Evolutionary conservation across 805 yeast genomes (phyloP).

Genomic region (Starmerella vaccinii): DNA sequence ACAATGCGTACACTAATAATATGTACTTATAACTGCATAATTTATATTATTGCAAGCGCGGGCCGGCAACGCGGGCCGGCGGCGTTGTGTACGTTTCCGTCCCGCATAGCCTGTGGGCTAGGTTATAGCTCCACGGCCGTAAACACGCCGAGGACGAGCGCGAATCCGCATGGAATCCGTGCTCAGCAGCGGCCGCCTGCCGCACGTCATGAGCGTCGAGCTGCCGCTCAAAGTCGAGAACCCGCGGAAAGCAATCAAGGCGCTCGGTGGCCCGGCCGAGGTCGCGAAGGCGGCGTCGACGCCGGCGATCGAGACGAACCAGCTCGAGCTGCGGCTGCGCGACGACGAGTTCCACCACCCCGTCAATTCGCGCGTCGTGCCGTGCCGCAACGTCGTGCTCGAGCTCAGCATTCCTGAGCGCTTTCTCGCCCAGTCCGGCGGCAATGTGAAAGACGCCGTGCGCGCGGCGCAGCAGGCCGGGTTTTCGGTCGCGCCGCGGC

Average conservation of each 20-base stretch:
- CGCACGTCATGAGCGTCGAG: constrained; percentile 39
- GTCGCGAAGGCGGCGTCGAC: constrained; percentile 27
- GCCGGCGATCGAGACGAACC: constrained; percentile 22
- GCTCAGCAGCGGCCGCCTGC: background rate
- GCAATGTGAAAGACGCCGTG: constrained; percentile 50
- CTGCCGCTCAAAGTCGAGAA: constrained; percentile 60
- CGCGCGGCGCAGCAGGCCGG: constrained; percentile 39
- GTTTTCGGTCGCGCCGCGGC: constrained; percentile 41
- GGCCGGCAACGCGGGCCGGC: too few species aligned
- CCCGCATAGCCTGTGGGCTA: background rate
- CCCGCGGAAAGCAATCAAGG: constrained; percentile 34
- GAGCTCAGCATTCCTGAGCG: constrained; percentile 29
- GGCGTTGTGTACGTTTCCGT: too few species aligned
- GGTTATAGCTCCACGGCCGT: background rate
- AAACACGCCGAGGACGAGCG: background rate
- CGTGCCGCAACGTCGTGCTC: constrained; percentile 28
- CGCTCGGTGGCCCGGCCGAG: constrained; percentile 42
- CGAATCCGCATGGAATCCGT: background rate
- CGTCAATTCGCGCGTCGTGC: constrained; percentile 30
- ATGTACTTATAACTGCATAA: too few species aligned
- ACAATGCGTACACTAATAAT: too few species aligned
- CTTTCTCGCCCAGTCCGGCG: constrained; percentile 25
- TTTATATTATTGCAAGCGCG: background rate
- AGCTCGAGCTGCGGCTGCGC: constrained; percentile 32
- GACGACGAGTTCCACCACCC: constrained; percentile 41